Conservation (phyloP, 139 green algal genomes). For the Cymbomonas tetramitiformis region DNA sequence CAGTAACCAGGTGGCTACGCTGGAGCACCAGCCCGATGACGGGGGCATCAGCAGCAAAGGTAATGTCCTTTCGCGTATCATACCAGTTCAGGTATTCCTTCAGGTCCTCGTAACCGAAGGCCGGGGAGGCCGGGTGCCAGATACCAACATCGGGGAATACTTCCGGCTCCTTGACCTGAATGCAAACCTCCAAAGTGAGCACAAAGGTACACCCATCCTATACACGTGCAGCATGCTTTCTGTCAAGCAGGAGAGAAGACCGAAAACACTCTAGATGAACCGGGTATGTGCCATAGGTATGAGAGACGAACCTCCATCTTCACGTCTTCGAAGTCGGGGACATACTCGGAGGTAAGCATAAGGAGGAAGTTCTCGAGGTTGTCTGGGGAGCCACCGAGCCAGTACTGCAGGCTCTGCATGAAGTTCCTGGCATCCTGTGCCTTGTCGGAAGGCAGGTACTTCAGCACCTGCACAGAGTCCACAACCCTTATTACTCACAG, state of each 20-base stretch:
- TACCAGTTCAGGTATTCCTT: constrained; percentile 99
- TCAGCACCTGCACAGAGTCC: too few relatives aligned
- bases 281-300: too few relatives aligned
- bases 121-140: constrained; percentile 77
- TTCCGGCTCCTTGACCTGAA: constrained; percentile 71
- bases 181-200: too few relatives aligned
- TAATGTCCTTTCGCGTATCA: constrained; percentile 70
- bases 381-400: constrained; percentile 85
- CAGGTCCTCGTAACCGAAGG: constrained; percentile 88
- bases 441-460: constrained; percentile 86
- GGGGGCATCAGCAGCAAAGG: constrained; percentile 67
- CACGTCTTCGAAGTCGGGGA: constrained; percentile 64
- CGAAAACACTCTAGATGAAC: too few relatives aligned
- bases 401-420: constrained; percentile 94
- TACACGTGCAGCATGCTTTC: too few relatives aligned
- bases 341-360: constrained; percentile 62
- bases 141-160: constrained; percentile 90
- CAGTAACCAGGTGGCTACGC: constrained; percentile 90
- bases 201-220: too few relatives aligned
- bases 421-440: constrained; percentile 78
- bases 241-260: too few relatives aligned
- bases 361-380: constrained; percentile 98
- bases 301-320: constrained; percentile 51
- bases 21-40: constrained; percentile 92
- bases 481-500: too few relatives aligned